Evolutionary conservation across 2,329 filamentous ascomycete species (phyloP).

Genomic region (Phialemonium atrogriseum): DNA sequence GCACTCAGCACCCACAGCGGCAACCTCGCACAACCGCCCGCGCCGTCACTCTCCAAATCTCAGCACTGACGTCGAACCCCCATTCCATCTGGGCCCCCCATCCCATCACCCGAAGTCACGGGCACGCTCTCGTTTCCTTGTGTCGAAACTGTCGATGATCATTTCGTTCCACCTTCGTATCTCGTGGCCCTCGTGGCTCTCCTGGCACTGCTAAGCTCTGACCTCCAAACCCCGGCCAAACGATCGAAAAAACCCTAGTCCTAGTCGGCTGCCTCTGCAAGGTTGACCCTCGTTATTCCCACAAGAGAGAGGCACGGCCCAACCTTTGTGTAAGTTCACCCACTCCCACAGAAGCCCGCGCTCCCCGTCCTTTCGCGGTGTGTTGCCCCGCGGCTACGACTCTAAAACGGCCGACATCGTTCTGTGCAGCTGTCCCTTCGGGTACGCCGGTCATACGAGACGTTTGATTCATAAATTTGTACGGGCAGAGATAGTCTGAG

Average conservation of each 20-base stretch:
- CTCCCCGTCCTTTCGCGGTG: no score
- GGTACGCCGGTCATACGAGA: slow-evolving; percentile 27
- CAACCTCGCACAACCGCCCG: slow-evolving; percentile 12
- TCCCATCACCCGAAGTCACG: no score
- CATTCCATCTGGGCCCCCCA: background rate
- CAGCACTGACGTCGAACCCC: slow-evolving; percentile 1
- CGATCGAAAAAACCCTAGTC: slow-evolving; percentile 30
- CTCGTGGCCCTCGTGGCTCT: no score
- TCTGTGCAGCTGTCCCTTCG: slow-evolving; percentile 10
- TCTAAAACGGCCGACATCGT: slow-evolving; percentile 14
- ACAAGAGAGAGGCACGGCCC: no score
- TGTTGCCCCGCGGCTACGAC: slow-evolving; percentile 15
- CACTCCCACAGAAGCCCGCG: no score
- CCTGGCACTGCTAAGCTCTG: no score
- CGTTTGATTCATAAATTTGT: slow-evolving; percentile 29
- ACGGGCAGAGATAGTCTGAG: slow-evolving; percentile 17
- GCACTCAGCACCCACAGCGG: slow-evolving; percentile 17
- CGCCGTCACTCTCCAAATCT: slow-evolving; percentile 5
- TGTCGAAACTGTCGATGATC: slow-evolving; percentile 1
- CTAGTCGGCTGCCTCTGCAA: slow-evolving; percentile 30
- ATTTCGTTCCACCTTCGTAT: slow-evolving; percentile 12
- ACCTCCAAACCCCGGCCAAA: slow-evolving; percentile 13
- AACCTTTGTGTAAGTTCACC: no score
- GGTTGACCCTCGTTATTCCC: slow-evolving; percentile 19
- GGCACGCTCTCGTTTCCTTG: background rate